Evolutionary conservation across 2,329 filamentous ascomycete species (phyloP), one percentile per base, ranked within the genome.

Genomic region (Phialophora tarda): DNA sequence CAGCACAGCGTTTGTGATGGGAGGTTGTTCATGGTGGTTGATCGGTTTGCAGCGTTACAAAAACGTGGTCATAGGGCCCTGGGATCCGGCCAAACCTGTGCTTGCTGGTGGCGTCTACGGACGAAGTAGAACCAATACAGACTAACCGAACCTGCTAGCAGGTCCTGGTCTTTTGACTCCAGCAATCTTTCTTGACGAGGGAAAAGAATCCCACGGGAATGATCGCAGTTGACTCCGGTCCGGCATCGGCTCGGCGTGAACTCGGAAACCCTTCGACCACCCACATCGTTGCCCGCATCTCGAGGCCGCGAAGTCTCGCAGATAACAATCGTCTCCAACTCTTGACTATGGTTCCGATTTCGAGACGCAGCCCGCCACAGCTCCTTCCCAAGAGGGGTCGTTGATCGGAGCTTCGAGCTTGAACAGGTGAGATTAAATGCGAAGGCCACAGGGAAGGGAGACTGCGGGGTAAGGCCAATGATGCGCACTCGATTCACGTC

Each of bases 11-110:
- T 77, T 97, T 62, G 89, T 88, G 1, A 96, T 97, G 88, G 95
- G 94, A 1, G 90, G 93, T 12, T 97, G 93, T 77, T 96, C 92
- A 76, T 98, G 93, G 94, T 98, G 95, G 93, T 81, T 99, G 69
- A 98, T 99, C 75, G 91, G 93, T 8, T 79, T 99, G 78, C 95
- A 99, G 80, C 94, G 96, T 81, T 99, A 98, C 80, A 99, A 99
- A 83, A 98, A 98, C 77, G 95, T 98, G 80, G 97, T 99, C 72
- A 92, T 93, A 75, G 95, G 95, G 51, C 95, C 95, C 1, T 99
- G 95, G 95, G 95, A 99, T 80, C 93, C 94, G 23, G 95, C 95
- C 6, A 85, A 93, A 75, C 95, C 95, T 10, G 77, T 82, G 55
- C 77, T 82, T 41, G 65, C 71, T 2, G 71, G 71, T 26, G 71